phyloP scores from a whole-genome alignment of 2,329 filamentous ascomycete genomes.

The Chalara sp. region DNA sequence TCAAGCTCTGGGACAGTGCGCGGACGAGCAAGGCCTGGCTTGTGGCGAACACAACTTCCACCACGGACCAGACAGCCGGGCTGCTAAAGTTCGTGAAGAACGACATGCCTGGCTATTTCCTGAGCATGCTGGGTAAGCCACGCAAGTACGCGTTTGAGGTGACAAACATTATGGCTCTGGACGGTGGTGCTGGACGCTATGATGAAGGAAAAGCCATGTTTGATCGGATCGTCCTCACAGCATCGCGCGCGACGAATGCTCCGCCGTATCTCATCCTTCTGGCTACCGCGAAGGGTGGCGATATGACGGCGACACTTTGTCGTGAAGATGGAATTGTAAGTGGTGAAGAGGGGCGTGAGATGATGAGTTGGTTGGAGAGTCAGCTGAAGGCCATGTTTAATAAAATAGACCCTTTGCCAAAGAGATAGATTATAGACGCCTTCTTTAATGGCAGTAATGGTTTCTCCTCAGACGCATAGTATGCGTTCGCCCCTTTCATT shows the following conservation, averaged over 20 bases:
- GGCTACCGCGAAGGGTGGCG: conserved; percentile 12
- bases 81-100: conserved; percentile 33
- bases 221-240: conserved; percentile 11
- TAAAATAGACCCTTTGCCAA: no score
- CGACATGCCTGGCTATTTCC: conserved; percentile 38
- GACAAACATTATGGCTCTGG: conserved; percentile 44
- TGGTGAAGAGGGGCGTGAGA: conserved; percentile 6
- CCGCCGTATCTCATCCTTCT: conserved; percentile 9
- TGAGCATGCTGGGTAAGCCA: conserved; percentile 34
- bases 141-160: conserved; percentile 42
- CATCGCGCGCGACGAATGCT: conserved; percentile 8
- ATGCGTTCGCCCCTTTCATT: no score
- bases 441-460: no score
- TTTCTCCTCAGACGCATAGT: no score
- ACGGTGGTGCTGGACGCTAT: conserved; percentile 11
- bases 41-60: conserved; percentile 29
- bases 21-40: conserved; percentile 22
- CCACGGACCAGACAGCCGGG: conserved; percentile 36
- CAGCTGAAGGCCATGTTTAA: not conserved
- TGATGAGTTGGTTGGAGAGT: not conserved
- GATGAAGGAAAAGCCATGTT: conserved; percentile 7
- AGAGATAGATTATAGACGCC: no score
- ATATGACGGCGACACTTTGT: conserved; percentile 11
- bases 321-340: conserved; percentile 10
- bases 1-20: not conserved